Percentiles rank a stretch among this genome's conserved stretches.
phyloP scores from a whole-genome alignment of 2,329 filamentous ascomycete genomes.

The Torrubiella hemipterigena region DNA sequence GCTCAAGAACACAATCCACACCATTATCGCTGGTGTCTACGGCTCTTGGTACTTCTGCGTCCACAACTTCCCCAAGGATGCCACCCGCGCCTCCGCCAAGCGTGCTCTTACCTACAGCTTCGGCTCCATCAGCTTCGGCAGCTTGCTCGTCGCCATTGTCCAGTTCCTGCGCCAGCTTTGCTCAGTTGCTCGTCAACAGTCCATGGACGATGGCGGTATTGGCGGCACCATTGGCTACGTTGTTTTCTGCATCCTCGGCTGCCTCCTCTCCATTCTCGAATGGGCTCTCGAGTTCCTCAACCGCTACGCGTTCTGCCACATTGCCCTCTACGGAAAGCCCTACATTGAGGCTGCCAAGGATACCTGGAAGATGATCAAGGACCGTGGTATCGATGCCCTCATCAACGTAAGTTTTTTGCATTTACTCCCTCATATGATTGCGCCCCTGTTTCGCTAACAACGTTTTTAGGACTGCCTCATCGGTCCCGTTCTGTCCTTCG shows the following conservation, averaged over 20 bases:
- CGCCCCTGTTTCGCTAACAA: conserved; percentile 8
- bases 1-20: conserved; percentile 88
- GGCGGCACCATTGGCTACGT: conserved; percentile 56
- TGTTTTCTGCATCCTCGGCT: conserved; percentile 64
- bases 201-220: conserved; percentile 56
- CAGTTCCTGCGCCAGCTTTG: conserved; percentile 74
- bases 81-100: conserved; percentile 73
- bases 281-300: conserved; percentile 88
- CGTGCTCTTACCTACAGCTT: conserved; percentile 84
- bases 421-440: accelerated
- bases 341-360: conserved; percentile 82
- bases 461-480: conserved; percentile 57
- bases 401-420: conserved; percentile 49
- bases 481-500: conserved; percentile 62
- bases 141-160: conserved; percentile 74
- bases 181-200: conserved; percentile 57
- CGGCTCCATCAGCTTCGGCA: conserved; percentile 80
- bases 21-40: conserved; percentile 77
- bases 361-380: conserved; percentile 84
- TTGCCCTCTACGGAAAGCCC: conserved; percentile 81
- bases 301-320: conserved; percentile 84
- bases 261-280: conserved; percentile 64
- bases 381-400: conserved; percentile 81
- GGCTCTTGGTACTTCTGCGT: conserved; percentile 85
- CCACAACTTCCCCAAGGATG: conserved; percentile 57